Conservation (phyloP, 1,284 basidiomycete genomes). For the Irpex sp. region DNA sequence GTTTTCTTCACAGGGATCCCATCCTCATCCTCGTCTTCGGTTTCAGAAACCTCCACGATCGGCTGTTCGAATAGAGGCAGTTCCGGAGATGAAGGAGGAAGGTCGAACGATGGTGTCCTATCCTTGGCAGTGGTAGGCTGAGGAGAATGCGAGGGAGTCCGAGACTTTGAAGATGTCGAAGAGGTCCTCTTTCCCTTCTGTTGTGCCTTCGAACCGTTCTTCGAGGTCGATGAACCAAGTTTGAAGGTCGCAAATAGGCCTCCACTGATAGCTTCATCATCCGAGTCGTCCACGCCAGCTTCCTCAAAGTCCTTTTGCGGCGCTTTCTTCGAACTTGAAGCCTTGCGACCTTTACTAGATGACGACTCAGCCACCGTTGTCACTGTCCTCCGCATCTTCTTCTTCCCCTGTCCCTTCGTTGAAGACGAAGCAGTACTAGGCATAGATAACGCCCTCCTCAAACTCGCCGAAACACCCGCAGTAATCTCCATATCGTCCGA, state of each 20-base stretch:
- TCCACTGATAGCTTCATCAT: constrained; percentile 40
- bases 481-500: constrained; percentile 62
- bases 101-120: neutral
- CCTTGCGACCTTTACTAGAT: constrained; percentile 24
- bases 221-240: neutral
- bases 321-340: constrained; percentile 28
- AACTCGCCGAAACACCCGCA: constrained; percentile 32
- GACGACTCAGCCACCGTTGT: constrained; percentile 21
- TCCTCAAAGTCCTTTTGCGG: constrained; percentile 25
- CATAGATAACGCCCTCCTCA: constrained; percentile 46
- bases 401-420: constrained; percentile 15
- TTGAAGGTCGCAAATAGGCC: neutral
- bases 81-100: neutral
- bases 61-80: neutral
- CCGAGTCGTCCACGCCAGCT: constrained; percentile 45
- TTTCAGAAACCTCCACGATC: neutral
- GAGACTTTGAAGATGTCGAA: neutral
- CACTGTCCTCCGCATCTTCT: constrained; percentile 34
- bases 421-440: constrained; percentile 19
- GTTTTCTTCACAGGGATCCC: neutral
- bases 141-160: neutral
- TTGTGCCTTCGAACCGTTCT: neutral
- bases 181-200: neutral
- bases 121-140: neutral
- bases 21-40: neutral